Evolutionary conservation across 257 asterid genomes (phyloP).

Genomic region (Petrea volubilis): DNA sequence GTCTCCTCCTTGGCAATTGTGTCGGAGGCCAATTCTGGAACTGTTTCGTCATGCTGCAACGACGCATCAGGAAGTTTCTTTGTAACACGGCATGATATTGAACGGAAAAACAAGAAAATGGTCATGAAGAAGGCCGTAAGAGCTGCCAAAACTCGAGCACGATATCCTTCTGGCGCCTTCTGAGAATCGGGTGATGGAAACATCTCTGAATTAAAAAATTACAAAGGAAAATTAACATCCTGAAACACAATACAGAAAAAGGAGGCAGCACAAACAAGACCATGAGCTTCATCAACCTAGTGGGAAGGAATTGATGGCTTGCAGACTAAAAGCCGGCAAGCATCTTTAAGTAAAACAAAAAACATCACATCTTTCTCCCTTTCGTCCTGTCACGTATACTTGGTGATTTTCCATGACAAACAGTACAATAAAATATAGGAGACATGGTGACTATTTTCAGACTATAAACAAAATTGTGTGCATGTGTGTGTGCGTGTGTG

Average conservation of each 20-base stretch:
- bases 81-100: slow-evolving; percentile 44
- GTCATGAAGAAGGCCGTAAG: slow-evolving; percentile 69
- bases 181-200: slow-evolving; percentile 43
- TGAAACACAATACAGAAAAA: not conserved
- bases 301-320: not conserved
- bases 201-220: slow-evolving; percentile 40
- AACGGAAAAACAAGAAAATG: slow-evolving; percentile 48
- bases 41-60: slow-evolving; percentile 33
- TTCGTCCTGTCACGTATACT: too few relatives aligned
- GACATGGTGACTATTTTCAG: too few relatives aligned
- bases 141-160: slow-evolving; percentile 47
- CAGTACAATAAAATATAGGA: too few relatives aligned
- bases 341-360: not conserved
- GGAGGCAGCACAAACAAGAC: not conserved
- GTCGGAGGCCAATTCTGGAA: slow-evolving; percentile 31
- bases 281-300: not conserved
- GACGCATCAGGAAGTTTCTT: slow-evolving; percentile 51
- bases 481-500: too few relatives aligned
- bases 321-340: not conserved
- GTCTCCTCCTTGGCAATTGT: slow-evolving; percentile 35
- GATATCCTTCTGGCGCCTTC: slow-evolving; percentile 52
- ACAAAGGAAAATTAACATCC: slow-evolving; percentile 8
- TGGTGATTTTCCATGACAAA: too few relatives aligned
- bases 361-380: too few relatives aligned
- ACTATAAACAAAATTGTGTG: too few relatives aligned